These are phyloP conservation scores for Penicillium sp. DNA, from an alignment of 2,329 filamentous ascomycete species.

Conservation along the genomic window DNA sequence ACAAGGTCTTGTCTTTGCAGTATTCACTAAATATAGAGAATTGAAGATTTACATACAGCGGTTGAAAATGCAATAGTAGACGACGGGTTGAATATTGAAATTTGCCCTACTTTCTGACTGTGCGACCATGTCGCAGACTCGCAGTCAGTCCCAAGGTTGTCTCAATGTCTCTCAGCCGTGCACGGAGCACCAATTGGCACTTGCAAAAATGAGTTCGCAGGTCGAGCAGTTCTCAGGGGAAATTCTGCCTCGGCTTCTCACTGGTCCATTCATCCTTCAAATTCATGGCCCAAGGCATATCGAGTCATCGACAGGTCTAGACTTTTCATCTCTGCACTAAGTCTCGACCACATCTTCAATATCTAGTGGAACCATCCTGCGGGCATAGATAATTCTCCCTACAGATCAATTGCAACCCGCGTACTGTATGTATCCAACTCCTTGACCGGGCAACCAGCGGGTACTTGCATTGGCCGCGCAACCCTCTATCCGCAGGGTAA, in stretches of 20 bases:
- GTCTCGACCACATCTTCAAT: conserved; percentile 2
- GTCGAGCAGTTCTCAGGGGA: neutral
- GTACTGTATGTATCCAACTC: neutral
- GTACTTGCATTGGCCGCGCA: conserved; percentile 1
- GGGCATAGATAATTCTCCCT: neutral
- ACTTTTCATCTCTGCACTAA: neutral
- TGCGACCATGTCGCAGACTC: neutral
- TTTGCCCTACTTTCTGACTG: neutral
- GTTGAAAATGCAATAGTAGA: neutral
- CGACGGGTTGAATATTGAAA: neutral
- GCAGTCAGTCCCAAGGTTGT: neutral
- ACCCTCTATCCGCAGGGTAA: neutral
- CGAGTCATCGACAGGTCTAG: neutral
- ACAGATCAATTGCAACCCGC: neutral
- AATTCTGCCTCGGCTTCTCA: conserved; percentile 1
- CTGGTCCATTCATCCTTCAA: neutral
- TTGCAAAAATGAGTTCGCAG: neutral
- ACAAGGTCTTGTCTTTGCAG: neutral
- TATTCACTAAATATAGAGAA: neutral
- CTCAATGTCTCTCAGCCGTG: neutral
- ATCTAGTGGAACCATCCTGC: neutral
- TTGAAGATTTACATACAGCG: too few species aligned
- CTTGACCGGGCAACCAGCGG: neutral
- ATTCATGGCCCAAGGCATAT: neutral
- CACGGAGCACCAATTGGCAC: conserved; percentile 6